Conservation (phyloP, 163 green algal genomes). For the Volvox carteri region DNA sequence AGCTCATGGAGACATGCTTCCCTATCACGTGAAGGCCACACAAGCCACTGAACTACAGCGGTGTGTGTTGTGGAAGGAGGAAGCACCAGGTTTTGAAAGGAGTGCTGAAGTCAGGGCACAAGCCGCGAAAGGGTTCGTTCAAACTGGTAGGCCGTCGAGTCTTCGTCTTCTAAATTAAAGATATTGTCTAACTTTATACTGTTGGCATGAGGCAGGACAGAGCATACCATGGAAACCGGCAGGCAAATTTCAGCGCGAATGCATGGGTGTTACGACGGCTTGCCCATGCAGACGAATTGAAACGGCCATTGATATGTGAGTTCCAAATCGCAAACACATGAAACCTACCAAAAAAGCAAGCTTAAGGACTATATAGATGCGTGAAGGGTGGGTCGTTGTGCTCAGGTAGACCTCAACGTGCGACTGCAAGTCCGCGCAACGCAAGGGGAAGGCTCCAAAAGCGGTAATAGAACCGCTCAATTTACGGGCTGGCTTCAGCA, state of each 20-base stretch:
- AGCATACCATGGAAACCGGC: background rate
- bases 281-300: background rate
- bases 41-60: background rate
- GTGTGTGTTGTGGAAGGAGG: background rate
- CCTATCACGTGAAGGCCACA: background rate
- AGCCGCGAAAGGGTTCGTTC: background rate
- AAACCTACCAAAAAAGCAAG: background rate
- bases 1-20: slow-evolving; percentile 38
- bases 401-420: too few relatives aligned
- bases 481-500: too few relatives aligned
- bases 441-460: too few relatives aligned
- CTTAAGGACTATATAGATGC: background rate
- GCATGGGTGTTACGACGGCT: background rate
- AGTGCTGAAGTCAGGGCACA: background rate
- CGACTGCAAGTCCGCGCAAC: too few relatives aligned
- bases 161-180: slow-evolving; percentile 5
- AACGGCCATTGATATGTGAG: background rate
- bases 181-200: background rate
- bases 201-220: background rate
- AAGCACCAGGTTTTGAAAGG: background rate
- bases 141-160: background rate
- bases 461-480: too few relatives aligned
- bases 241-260: background rate
- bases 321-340: background rate
- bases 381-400: background rate